These are phyloP conservation scores for Aspergillus arachidicola DNA, from an alignment of 2,329 filamentous ascomycete genomes.

Conservation along the genomic window DNA sequence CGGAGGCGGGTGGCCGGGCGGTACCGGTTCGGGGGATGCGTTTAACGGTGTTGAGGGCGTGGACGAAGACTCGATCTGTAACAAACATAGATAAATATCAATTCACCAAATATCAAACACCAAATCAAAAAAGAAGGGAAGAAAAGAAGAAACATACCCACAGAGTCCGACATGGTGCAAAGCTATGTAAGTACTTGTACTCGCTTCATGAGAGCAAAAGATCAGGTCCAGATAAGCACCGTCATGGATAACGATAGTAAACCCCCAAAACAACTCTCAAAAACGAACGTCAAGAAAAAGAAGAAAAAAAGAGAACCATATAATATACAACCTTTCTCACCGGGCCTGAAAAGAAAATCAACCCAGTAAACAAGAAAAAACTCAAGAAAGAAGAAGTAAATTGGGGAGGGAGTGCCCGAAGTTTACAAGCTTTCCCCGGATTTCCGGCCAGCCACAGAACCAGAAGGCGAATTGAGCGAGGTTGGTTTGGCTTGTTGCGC, in stretches of 20 bases:
- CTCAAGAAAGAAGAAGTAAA: neutral
- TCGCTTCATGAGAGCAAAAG: constrained; percentile 37
- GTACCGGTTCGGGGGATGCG: constrained; percentile 94
- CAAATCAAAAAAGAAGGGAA: neutral
- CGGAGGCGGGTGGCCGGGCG: constrained; percentile 79
- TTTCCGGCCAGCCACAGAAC: neutral
- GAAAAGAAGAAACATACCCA: constrained; percentile 38
- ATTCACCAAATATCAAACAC: neutral
- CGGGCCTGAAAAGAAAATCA: too few species aligned
- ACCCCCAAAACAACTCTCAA: neutral
- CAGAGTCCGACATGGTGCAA: constrained; percentile 50
- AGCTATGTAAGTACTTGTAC: constrained; percentile 21
- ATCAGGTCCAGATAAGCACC: constrained; percentile 29
- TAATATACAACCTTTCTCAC: neutral
- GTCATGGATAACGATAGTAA: constrained; percentile 26
- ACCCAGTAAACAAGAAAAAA: neutral
- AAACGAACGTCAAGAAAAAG: neutral
- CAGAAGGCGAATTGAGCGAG: neutral
- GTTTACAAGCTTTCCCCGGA: neutral
- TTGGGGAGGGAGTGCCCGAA: neutral
- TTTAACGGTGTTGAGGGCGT: constrained; percentile 98
- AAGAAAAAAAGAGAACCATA: too few species aligned
- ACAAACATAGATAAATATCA: neutral
- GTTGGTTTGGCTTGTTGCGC: neutral
- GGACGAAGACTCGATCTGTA: constrained; percentile 96